Evolutionary conservation across 1,284 basidiomycete species (phyloP), one percentile per base, ranked within the genome.

Genomic region (Calocybe gambosa): DNA sequence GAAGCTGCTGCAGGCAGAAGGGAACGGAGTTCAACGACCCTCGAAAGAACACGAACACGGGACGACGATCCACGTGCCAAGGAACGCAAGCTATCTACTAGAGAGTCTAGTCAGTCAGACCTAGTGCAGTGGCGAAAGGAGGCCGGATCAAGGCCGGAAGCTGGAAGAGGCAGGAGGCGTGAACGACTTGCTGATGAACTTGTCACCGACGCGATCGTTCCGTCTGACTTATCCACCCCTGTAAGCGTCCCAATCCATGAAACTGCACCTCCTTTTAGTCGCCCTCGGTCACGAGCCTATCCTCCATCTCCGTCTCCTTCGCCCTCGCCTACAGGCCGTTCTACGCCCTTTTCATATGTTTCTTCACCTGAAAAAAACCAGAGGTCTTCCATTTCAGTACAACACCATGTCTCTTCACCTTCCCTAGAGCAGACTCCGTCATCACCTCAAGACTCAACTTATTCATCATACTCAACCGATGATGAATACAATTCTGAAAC

Each of bases 401-500:
- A 62, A 46, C 51, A 59, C 33, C 43, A 51, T 49, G 3, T 29
- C 9, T 51, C 54, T 15, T 43, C 55, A 1, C 50, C 50, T 28
- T 44, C 51, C 3, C 50, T 54, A n/a, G 55, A 50, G 35, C 53
- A 58, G 20, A 52, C 58, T 38, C 63, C 64, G 42, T 54, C 62
- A 16, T 69, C 63, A 21, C 65, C 67, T 36, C 52, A 60, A 31
- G 64, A 63, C 36, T 66, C 68, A 8, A 52, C 62, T 3, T 60
- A 68, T 0, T 83, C 81, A 1, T 74, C 82, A 1, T 85, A 78
- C 79, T 78, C 80, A n/a, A 84, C 82, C 0, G 84, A 86, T 50
- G 81, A 85, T 51, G 85, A 87, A 49, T 85, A 81, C 8, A 74
- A 73, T 37, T 86, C 84, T 81, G 83, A 86, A 52, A 78, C 80